A percentile compares a stretch with the other conserved stretches of the same genome.
Conservation (phyloP, 2,329 filamentous ascomycete species). For the Ceratocystis destructans region DNA sequence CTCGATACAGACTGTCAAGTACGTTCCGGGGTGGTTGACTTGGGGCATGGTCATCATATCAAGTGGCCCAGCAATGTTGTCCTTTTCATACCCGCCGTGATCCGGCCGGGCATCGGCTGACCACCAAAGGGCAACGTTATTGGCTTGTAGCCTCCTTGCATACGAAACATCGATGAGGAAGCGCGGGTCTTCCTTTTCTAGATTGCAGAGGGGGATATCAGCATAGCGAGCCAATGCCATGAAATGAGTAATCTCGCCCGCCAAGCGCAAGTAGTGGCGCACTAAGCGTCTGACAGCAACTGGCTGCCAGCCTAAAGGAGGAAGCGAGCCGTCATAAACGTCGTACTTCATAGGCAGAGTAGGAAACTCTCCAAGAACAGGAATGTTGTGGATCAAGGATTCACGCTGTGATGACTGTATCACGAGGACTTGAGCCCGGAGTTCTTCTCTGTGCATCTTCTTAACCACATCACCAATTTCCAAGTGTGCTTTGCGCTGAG, state of each 20-base stretch:
- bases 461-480: slow-evolving; percentile 81
- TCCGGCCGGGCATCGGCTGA: slow-evolving; percentile 75
- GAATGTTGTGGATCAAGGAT: slow-evolving; percentile 70
- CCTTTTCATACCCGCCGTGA: slow-evolving; percentile 88
- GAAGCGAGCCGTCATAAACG: slow-evolving; percentile 69
- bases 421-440: slow-evolving; percentile 65
- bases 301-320: slow-evolving; percentile 84
- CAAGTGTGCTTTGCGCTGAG: slow-evolving; percentile 73
- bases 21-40: slow-evolving; percentile 85
- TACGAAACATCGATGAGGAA: slow-evolving; percentile 96
- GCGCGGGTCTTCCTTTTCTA: slow-evolving; percentile 84
- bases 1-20: slow-evolving; percentile 92
- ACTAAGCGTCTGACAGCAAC: slow-evolving; percentile 78
- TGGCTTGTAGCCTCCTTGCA: slow-evolving; percentile 74
- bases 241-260: slow-evolving; percentile 80
- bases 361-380: slow-evolving; percentile 71
- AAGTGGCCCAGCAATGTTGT: slow-evolving; percentile 70
- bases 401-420: slow-evolving; percentile 80
- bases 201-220: slow-evolving; percentile 85
- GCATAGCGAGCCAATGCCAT: slow-evolving; percentile 81
- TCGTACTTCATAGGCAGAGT: slow-evolving; percentile 71
- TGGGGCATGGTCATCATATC: slow-evolving; percentile 85
- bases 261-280: slow-evolving; percentile 81
- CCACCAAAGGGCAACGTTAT: slow-evolving; percentile 96
- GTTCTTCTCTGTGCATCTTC: slow-evolving; percentile 78